A percentile compares a stretch with the other conserved stretches of the same genome.
These are phyloP conservation scores for Aechmea fasciata DNA, from an alignment of 176 grass and related monocot genomes.

Conservation along the genomic window DNA sequence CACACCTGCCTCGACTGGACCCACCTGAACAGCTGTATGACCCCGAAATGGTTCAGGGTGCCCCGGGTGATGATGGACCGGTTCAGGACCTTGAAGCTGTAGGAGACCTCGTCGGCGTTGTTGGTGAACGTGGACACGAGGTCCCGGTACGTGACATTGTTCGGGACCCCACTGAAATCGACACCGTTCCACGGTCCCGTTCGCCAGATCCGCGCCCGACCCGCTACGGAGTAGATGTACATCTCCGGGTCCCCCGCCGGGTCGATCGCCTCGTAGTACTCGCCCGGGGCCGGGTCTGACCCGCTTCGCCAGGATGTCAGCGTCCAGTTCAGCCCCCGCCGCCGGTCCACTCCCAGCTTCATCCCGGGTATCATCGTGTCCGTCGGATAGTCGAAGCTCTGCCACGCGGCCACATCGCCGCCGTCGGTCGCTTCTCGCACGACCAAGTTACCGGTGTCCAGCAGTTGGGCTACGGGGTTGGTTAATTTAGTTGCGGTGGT, in stretches of 20 bases:
- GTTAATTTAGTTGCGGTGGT: conserved; percentile 9
- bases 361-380: conserved; percentile 68
- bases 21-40: conserved; percentile 39
- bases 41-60: conserved; percentile 23
- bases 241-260: conserved; percentile 38
- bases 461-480: conserved; percentile 24
- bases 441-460: conserved; percentile 43
- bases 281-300: conserved; percentile 36
- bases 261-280: conserved; percentile 35
- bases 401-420: conserved; percentile 24
- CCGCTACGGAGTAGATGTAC: conserved; percentile 28
- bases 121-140: conserved; percentile 46
- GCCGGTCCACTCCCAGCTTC: conserved; percentile 41
- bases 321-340: conserved; percentile 19
- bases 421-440: background rate
- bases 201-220: conserved; percentile 22
- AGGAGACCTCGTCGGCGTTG: conserved; percentile 28
- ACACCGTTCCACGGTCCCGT: conserved; percentile 43
- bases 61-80: conserved; percentile 32
- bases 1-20: conserved; percentile 23
- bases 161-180: conserved; percentile 50
- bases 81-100: conserved; percentile 36
- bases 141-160: conserved; percentile 25
- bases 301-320: conserved; percentile 52
- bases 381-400: conserved; percentile 63